These are phyloP conservation scores for Seiridium unicorne DNA, from an alignment of 2,329 filamentous ascomycete genomes.

Conservation along the genomic window DNA sequence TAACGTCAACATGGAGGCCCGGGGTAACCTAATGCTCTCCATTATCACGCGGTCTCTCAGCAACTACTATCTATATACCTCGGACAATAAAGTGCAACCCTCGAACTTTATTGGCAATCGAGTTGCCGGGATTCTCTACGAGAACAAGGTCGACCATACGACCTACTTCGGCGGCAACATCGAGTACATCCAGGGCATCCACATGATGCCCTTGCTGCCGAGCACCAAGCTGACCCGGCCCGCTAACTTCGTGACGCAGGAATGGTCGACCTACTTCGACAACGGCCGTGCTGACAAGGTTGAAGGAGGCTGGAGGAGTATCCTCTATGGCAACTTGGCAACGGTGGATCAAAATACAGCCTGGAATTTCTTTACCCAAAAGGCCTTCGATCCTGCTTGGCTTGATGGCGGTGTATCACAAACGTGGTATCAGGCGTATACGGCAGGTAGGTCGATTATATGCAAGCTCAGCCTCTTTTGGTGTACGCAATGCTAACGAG, in stretches of 20 bases:
- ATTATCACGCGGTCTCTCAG: constrained; percentile 72
- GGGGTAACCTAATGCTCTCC: constrained; percentile 80
- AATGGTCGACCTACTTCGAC: constrained; percentile 80
- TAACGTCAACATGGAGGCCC: constrained; percentile 76
- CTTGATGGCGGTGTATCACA: constrained; percentile 79
- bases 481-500: neutral
- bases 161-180: constrained; percentile 80
- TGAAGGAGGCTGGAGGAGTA: constrained; percentile 78
- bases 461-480: neutral
- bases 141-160: constrained; percentile 92
- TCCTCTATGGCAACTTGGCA: constrained; percentile 80
- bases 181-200: constrained; percentile 72
- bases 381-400: constrained; percentile 64
- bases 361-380: constrained; percentile 72
- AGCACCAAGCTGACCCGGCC: constrained; percentile 64
- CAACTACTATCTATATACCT: constrained; percentile 79
- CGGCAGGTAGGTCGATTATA: constrained; percentile 41
- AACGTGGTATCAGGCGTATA: constrained; percentile 82
- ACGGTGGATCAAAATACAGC: constrained; percentile 68
- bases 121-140: constrained; percentile 71
- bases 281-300: constrained; percentile 63
- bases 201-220: constrained; percentile 69
- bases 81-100: constrained; percentile 69
- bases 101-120: constrained; percentile 79
- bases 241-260: constrained; percentile 70